Evolutionary conservation across 768 basidiomycete species (phyloP), one percentile per base, ranked within the genome.

Genomic region (Suillus subaureus): DNA sequence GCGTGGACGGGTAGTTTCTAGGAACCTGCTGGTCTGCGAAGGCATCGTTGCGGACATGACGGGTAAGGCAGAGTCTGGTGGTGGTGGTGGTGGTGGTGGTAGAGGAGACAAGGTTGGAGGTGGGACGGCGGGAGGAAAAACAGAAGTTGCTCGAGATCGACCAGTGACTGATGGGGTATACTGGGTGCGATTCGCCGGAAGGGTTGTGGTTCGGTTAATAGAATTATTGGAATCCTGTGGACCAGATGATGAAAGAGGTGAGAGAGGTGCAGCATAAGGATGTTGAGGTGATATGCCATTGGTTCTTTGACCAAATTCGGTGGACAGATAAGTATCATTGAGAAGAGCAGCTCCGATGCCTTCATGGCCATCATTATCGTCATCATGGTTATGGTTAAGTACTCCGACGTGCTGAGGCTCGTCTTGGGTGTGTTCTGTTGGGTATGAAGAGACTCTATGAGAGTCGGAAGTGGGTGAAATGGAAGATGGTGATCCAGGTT

Each of bases 91-190:
- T 55, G 77, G 75, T 1, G 89, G 86, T 0, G 86, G 88, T 0
- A 90, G 90, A 15, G 87, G 79, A 4, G 87, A 82, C 56, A 82
- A 80, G 21, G 81, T 79, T 37, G 91, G 91, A 18, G 88, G 89
- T 3, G 91, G 91, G 0, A 81, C 83, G 51, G 86, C 82, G 13
- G 89, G 89, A 6, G 89, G 89, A 43, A 92, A 83, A 12, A 81
- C 82, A 63, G 91, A 88, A 49, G 81, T 75, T 64, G 89, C 83
- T 64, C 84, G 77, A 43, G 88, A 82, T 66, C 87, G 82, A 47
- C 78, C 74, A 18, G 73, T 69, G 28, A 69, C 58, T 11, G 62
- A 56, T 21, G 71, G 52, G 52, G 72, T 71, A 54, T 71, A 71
- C 35, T 71, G 74, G 42, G 70, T 65, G n/a, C 75, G 75, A 64